Evolutionary conservation across 176 grass and related monocot species (phyloP).

Genomic region (Rhynchospora tenuis): DNA sequence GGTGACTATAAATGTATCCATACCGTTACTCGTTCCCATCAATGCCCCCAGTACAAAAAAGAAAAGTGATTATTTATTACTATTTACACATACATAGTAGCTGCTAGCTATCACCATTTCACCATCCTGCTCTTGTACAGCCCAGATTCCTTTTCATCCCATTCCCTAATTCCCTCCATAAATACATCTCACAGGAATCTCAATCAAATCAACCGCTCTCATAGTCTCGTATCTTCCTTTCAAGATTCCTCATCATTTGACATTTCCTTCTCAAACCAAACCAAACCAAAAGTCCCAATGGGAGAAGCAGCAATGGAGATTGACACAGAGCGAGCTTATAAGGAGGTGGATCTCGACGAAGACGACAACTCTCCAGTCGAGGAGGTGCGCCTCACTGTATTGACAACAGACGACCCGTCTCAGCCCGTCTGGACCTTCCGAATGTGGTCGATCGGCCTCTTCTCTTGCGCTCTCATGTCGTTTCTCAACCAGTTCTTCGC

Average conservation of each 20-base stretch:
- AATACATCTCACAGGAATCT: neutral
- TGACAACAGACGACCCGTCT: conserved; percentile 50
- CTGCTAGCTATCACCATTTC: neutral
- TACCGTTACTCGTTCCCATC: neutral
- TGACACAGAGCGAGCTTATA: conserved; percentile 5
- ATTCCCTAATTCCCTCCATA: neutral
- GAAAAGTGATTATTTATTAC: neutral
- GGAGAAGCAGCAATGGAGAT: conserved; percentile 26
- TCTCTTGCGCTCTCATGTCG: conserved; percentile 53
- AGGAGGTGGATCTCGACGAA: conserved; percentile 2
- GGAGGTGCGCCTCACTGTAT: conserved; percentile 64
- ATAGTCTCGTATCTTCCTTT: neutral
- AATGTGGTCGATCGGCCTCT: conserved; percentile 58
- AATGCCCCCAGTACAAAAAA: neutral
- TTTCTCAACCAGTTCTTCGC: conserved; percentile 82
- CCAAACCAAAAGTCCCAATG: neutral
- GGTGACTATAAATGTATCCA: neutral
- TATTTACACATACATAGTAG: neutral
- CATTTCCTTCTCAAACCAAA: neutral
- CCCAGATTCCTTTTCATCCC: neutral
- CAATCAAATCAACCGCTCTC: neutral
- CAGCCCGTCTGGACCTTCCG: conserved; percentile 75
- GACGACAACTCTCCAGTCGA: conserved; percentile 53
- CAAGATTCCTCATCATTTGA: conserved; percentile 4
- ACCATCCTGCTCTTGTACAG: neutral